Conservation (phyloP, 1,139 yeast species). For the Geotrichum bryndzae region DNA sequence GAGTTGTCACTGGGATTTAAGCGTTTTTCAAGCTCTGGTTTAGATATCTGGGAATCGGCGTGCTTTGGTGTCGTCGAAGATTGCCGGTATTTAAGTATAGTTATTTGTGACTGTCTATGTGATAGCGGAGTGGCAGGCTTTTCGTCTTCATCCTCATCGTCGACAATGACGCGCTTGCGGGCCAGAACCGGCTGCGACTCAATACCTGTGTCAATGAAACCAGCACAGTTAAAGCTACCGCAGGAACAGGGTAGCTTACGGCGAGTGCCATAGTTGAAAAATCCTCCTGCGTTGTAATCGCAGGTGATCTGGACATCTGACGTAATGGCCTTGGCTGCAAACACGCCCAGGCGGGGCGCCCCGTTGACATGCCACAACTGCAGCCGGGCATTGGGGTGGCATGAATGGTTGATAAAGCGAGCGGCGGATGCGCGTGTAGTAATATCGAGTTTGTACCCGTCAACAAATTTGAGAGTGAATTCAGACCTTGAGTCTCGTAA, state of each 20-base stretch:
- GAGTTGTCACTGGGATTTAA: not conserved
- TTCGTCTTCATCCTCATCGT: slow-evolving; percentile 1
- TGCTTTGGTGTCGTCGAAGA: not conserved
- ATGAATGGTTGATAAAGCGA: slow-evolving; percentile 41
- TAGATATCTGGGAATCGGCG: not conserved
- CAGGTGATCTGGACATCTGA: slow-evolving; percentile 39
- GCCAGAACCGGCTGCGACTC: slow-evolving; percentile 34
- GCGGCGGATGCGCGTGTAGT: slow-evolving; percentile 39
- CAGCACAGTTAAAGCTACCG: not conserved
- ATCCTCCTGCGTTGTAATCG: slow-evolving; percentile 30
- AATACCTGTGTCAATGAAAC: slow-evolving; percentile 24
- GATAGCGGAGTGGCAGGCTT: not conserved
- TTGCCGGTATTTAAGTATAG: not conserved
- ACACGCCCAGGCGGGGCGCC: slow-evolving; percentile 38
- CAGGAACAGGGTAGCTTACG: not conserved
- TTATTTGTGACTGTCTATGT: not conserved
- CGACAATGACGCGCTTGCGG: slow-evolving; percentile 22
- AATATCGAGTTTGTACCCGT: slow-evolving; percentile 37
- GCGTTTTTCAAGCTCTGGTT: not conserved
- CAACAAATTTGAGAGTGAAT: slow-evolving; percentile 36
- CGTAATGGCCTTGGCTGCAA: slow-evolving; percentile 36
- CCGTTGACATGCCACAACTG: slow-evolving; percentile 40
- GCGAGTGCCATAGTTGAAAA: not conserved
- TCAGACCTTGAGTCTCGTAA: not conserved
- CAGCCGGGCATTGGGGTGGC: slow-evolving; percentile 40